Conservation (phyloP, 2,329 filamentous ascomycete species). For the Blastomyces emzantsi region DNA sequence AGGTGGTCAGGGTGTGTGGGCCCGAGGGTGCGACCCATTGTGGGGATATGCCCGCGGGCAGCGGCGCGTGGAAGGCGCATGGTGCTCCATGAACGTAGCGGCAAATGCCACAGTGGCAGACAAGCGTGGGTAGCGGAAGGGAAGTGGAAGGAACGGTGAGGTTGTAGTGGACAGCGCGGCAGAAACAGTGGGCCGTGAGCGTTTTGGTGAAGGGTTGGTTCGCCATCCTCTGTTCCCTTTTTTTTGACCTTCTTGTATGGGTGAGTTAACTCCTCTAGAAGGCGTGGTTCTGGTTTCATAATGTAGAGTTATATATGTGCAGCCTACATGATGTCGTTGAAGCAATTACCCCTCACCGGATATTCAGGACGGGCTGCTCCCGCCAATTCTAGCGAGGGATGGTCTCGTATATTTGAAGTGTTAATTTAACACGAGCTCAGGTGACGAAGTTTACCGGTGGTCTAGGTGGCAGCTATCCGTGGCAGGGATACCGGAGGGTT, state of each 20-base stretch:
- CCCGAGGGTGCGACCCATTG: constrained; percentile 21
- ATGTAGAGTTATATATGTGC: not conserved
- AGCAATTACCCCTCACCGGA: not conserved
- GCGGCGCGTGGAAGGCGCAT: constrained; percentile 21
- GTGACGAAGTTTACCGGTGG: not conserved
- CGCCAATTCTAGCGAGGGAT: not conserved
- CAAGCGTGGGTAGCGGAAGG: constrained; percentile 33
- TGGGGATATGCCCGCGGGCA: constrained; percentile 18
- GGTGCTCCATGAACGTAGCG: constrained; percentile 33
- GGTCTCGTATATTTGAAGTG: not conserved
- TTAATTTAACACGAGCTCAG: not conserved
- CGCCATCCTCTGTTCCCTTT: not conserved
- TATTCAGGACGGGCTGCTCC: not conserved
- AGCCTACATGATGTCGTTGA: not conserved
- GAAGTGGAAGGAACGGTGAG: constrained; percentile 26
- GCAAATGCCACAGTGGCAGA: constrained; percentile 41
- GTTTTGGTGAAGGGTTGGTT: constrained; percentile 12
- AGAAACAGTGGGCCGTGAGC: constrained; percentile 23
- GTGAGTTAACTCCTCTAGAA: not conserved
- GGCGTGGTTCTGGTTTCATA: not conserved
- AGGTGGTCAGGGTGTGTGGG: constrained; percentile 20
- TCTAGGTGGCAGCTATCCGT: not conserved
- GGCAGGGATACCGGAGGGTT: not conserved
- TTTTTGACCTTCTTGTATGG: not conserved
- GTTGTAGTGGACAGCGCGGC: constrained; percentile 23